These are phyloP conservation scores for Camellia granthamiana DNA, from an alignment of 148 eudicot species.

Conservation along the genomic window DNA sequence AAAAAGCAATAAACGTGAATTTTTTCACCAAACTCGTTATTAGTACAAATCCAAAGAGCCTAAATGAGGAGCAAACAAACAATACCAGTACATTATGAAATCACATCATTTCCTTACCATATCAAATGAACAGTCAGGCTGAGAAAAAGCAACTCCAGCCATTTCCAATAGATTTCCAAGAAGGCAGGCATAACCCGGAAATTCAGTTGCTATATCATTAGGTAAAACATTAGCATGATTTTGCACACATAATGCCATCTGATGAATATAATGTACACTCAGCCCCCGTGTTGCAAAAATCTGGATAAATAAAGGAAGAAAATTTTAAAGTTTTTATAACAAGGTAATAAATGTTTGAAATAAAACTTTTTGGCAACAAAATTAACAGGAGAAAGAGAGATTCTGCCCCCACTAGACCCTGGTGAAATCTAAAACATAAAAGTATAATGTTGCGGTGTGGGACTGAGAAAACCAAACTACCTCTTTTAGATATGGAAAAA, in stretches of 20 bases:
- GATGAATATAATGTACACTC: slow-evolving; percentile 68
- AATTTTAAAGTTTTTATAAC: not conserved
- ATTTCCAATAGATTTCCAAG: slow-evolving; percentile 83
- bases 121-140: slow-evolving; percentile 55
- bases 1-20: no score
- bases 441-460: not conserved
- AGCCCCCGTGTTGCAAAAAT: slow-evolving; percentile 51
- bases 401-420: no score
- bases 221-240: slow-evolving; percentile 58
- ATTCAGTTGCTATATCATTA: slow-evolving; percentile 63
- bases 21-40: not conserved
- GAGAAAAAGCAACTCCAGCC: slow-evolving; percentile 58
- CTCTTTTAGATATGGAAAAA: slow-evolving; percentile 69
- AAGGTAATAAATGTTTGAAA: no score
- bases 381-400: not conserved
- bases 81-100: not conserved
- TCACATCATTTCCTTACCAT: slow-evolving; percentile 45
- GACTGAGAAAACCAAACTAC: slow-evolving; percentile 31
- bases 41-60: not conserved
- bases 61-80: not conserved
- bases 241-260: slow-evolving; percentile 62
- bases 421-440: no score
- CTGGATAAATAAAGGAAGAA: slow-evolving; percentile 35
- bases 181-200: slow-evolving; percentile 93
- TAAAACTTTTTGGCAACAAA: not conserved